Evolutionary conservation across 441 rosid species (phyloP), one percentile per base, ranked within the genome.

Genomic region (Euphorbia corollata): DNA sequence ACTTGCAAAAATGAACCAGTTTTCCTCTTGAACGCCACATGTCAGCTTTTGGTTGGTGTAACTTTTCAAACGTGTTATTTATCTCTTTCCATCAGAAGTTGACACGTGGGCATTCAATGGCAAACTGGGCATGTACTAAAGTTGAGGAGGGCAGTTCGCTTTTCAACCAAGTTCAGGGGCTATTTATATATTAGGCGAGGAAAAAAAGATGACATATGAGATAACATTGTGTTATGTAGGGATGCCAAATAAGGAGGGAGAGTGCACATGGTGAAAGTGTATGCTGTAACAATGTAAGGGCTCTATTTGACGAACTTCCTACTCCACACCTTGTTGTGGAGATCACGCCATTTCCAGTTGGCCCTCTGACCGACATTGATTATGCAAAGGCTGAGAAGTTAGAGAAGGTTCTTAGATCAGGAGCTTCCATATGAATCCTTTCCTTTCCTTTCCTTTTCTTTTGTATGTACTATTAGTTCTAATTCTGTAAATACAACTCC

Each of bases 281-380:
- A 3, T 93, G 99, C 83, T 93, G 96, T 88, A 87, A 93, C 82
- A 93, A 93, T 11, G 97, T 93, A 39, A 85, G 99, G 77, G 97
- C 99, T 73, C 63, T 93, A 61, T 93, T 93, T 61, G 99, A 93
- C 66, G 99, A 93, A 77, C 90, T 93, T 8, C 41, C 41, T 36
- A 8, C 99, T 10, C 99, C 97, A 34, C 97, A 93, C 66, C 60
- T 93, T 64, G 68, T 83, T 13, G 85, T 93, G 63, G 97, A 93
- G 78, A 89, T 91, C 78, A 89, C 95, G 15, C 75, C 99, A 56
- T 90, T 93, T 73, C 96, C 99, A 8, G 89, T 90, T 0, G 97
- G 99, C 0, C 88, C 97, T 34, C 89, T 93, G 39, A 71, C 85
- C 0, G 90, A 90, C 27, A 87, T 70, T 59, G 99, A 93, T 75